Conservation (phyloP, 2,329 filamentous ascomycete genomes). For the Orbilia blumenaviensis region DNA sequence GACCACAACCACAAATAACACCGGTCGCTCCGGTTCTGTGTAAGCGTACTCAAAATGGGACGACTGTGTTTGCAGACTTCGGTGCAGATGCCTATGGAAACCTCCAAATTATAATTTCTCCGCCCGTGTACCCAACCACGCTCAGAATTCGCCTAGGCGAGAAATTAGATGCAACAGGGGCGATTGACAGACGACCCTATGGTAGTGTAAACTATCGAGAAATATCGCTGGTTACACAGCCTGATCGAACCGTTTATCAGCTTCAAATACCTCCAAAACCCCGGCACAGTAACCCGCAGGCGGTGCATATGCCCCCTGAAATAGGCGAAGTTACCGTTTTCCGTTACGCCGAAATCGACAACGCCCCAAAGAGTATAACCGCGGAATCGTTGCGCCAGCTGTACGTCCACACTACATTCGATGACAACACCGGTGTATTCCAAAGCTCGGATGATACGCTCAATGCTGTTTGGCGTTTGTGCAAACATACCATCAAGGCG, state of each 20-base stretch:
- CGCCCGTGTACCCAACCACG: not conserved
- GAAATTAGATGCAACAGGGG: constrained; percentile 8
- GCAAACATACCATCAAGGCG: constrained; percentile 28
- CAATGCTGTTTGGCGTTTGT: constrained; percentile 15
- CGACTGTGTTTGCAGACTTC: constrained; percentile 17
- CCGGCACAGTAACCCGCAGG: not conserved
- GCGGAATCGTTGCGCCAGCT: not conserved
- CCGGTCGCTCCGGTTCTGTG: not conserved
- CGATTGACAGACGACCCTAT: constrained; percentile 2
- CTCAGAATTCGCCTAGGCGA: constrained; percentile 19
- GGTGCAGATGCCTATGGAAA: constrained; percentile 26
- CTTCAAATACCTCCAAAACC: constrained; percentile 24
- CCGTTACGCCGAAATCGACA: constrained; percentile 30
- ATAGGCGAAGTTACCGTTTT: constrained; percentile 30
- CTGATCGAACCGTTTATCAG: not conserved
- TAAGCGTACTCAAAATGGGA: not conserved
- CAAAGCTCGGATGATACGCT: constrained; percentile 22
- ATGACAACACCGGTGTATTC: constrained; percentile 6
- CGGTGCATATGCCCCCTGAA: constrained; percentile 9
- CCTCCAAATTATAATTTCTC: constrained; percentile 10
- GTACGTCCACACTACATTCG: constrained; percentile 20
- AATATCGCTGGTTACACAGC: not conserved
- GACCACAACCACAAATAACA: not conserved
- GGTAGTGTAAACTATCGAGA: constrained; percentile 25
- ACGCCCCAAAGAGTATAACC: constrained; percentile 2